Conservation (phyloP, 805 yeast genomes). For the Pichia sporocuriosa region DNA sequence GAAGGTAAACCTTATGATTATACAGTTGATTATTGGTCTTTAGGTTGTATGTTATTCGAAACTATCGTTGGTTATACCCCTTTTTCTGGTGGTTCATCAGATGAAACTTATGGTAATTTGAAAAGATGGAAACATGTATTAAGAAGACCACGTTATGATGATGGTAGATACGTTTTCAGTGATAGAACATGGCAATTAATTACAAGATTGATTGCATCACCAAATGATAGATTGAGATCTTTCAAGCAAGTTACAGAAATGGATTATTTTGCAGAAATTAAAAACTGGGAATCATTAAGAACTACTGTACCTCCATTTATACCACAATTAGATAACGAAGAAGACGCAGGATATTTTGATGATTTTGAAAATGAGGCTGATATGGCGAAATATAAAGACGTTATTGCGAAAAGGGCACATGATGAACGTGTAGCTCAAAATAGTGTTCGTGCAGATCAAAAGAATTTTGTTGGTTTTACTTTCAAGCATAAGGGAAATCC, state of each 20-base stretch:
- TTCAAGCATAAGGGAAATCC: conserved; percentile 76
- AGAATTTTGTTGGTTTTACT: conserved; percentile 90
- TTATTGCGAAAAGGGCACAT: conserved; percentile 82
- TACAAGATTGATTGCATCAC: conserved; percentile 71
- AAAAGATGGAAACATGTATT: conserved; percentile 88
- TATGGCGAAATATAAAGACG: conserved; percentile 97
- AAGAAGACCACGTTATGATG: conserved; percentile 84
- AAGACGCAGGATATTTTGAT: conserved; percentile 98
- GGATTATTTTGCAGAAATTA: conserved; percentile 75
- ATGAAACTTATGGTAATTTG: conserved; percentile 90
- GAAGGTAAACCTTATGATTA: conserved; percentile 91
- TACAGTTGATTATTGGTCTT: conserved; percentile 97
- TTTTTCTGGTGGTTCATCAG: conserved; percentile 86
- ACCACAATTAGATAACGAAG: conserved; percentile 94
- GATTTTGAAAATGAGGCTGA: conserved; percentile 94
- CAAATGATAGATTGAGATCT: conserved; percentile 63
- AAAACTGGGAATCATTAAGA: conserved; percentile 65
- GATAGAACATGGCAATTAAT: conserved; percentile 95
- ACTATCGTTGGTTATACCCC: conserved; percentile 97
- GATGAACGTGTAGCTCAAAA: conserved; percentile 74
- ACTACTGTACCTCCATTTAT: conserved; percentile 83
- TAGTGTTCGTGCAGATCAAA: conserved; percentile 49
- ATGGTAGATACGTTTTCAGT: conserved; percentile 86
- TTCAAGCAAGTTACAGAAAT: conserved; percentile 76
- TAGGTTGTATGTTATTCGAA: conserved; percentile 96